These are phyloP conservation scores for Musa schizocarpa DNA, from an alignment of 176 grass and related monocot genomes.

Conservation along the genomic window DNA sequence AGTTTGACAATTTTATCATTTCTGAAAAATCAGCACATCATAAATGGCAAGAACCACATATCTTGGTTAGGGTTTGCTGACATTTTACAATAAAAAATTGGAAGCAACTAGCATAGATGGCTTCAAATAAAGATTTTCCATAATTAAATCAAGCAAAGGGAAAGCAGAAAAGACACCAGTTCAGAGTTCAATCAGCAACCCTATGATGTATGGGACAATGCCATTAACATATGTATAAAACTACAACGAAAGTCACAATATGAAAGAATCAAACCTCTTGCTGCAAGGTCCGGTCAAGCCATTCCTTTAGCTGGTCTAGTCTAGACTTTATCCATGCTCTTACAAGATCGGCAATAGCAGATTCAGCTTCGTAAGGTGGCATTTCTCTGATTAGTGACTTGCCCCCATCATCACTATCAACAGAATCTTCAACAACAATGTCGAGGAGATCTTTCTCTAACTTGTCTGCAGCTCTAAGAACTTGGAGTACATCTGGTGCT, in stretches of 20 bases:
- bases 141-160: not conserved
- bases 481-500: constrained; percentile 78
- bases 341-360: constrained; percentile 79
- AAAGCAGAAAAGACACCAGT: not conserved
- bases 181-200: not conserved
- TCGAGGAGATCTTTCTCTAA: constrained; percentile 94
- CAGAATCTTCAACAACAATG: constrained; percentile 94
- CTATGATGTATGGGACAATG: too few species aligned
- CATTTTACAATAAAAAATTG: not conserved
- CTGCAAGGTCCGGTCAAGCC: constrained; percentile 78
- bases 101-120: not conserved
- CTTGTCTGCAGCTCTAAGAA: constrained; percentile 89
- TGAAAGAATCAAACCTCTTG: constrained; percentile 57
- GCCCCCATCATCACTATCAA: constrained; percentile 98
- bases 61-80: not conserved
- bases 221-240: not conserved
- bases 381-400: constrained; percentile 95
- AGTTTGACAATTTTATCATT: too few species aligned
- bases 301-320: constrained; percentile 74
- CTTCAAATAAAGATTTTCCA: not conserved
- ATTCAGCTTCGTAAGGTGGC: constrained; percentile 93
- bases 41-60: not conserved
- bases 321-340: constrained; percentile 84
- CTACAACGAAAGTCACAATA: not conserved
- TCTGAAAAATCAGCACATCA: too few species aligned